Evolutionary conservation across 1,284 basidiomycete species (phyloP).

Genomic region (Leucoagaricus sp.): DNA sequence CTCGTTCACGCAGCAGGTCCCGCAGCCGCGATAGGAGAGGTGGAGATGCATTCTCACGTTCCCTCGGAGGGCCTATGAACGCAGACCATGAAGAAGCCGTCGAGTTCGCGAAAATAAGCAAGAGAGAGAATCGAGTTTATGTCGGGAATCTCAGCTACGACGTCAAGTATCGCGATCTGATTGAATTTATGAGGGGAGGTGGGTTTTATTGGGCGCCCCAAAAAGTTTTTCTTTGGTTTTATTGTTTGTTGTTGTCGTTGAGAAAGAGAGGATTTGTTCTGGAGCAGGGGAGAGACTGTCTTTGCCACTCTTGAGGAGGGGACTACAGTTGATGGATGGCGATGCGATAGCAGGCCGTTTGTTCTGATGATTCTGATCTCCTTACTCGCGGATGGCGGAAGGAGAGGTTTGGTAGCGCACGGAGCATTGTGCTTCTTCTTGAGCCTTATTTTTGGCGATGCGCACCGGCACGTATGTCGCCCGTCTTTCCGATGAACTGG

Average conservation of each 20-base stretch:
- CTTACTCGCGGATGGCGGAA: background rate
- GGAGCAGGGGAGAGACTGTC: background rate
- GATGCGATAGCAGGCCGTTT: background rate
- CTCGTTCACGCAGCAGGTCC: conserved; percentile 58
- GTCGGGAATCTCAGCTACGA: conserved; percentile 98
- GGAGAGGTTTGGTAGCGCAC: background rate
- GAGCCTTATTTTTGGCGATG: background rate
- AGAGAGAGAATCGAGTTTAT: conserved; percentile 97
- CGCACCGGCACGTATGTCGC: conserved; percentile 27
- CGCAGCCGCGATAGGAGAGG: conserved; percentile 38
- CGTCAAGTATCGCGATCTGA: conserved; percentile 96
- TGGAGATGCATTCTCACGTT: conserved; percentile 67
- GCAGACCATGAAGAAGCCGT: conserved; percentile 86
- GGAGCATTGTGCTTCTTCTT: background rate
- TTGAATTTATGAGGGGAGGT: conserved; percentile 99
- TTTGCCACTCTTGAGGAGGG: background rate
- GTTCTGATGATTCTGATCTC: background rate
- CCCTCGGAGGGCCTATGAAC: conserved; percentile 89
- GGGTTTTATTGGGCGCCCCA: conserved; percentile 83
- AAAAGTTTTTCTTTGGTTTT: conserved; percentile 42
- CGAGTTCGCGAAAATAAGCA: conserved; percentile 90
- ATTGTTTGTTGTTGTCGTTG: conserved; percentile 17
- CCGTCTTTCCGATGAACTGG: conserved; percentile 39
- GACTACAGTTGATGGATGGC: background rate
- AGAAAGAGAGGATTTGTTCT: conserved; percentile 6